These are phyloP conservation scores for Yarrowia bubula DNA, from an alignment of 805 yeast genomes.

Conservation along the genomic window DNA sequence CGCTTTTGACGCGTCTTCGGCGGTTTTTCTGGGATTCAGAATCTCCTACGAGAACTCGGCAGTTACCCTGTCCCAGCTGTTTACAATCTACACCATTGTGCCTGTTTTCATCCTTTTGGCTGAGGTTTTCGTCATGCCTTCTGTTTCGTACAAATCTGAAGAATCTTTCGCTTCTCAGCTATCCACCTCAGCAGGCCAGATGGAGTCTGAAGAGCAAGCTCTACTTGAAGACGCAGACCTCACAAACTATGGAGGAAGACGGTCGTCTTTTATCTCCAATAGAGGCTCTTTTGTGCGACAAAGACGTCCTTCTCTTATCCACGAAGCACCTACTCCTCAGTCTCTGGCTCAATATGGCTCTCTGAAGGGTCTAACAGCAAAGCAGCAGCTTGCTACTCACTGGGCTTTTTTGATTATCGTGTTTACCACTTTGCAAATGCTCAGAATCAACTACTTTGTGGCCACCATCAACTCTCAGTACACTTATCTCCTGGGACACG, in stretches of 20 bases:
- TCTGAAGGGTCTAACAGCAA: constrained; percentile 60
- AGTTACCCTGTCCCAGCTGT: constrained; percentile 57
- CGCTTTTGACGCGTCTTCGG: constrained; percentile 93
- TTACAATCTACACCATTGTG: constrained; percentile 63
- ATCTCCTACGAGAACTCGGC: constrained; percentile 51
- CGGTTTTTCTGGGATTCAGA: constrained; percentile 74
- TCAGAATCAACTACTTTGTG: constrained; percentile 86
- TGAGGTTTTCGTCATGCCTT: constrained; percentile 79
- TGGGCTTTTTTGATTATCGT: constrained; percentile 79
- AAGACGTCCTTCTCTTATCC: background rate
- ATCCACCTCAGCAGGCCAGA: background rate
- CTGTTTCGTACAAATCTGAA: constrained; percentile 50
- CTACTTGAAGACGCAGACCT: constrained; percentile 1
- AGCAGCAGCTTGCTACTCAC: constrained; percentile 49
- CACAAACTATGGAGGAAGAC: background rate
- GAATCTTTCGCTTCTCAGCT: background rate
- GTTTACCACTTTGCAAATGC: constrained; percentile 85
- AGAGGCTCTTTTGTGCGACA: background rate
- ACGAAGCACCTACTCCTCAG: constrained; percentile 30
- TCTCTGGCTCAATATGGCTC: constrained; percentile 11
- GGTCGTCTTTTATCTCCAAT: background rate
- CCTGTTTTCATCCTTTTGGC: constrained; percentile 75
- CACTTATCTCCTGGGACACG: constrained; percentile 58
- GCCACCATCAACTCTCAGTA: constrained; percentile 87
- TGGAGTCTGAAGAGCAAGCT: constrained; percentile 19